Evolutionary conservation across 768 basidiomycete genomes (phyloP), one percentile per base, ranked within the genome.

Genomic region (Russula emetica): DNA sequence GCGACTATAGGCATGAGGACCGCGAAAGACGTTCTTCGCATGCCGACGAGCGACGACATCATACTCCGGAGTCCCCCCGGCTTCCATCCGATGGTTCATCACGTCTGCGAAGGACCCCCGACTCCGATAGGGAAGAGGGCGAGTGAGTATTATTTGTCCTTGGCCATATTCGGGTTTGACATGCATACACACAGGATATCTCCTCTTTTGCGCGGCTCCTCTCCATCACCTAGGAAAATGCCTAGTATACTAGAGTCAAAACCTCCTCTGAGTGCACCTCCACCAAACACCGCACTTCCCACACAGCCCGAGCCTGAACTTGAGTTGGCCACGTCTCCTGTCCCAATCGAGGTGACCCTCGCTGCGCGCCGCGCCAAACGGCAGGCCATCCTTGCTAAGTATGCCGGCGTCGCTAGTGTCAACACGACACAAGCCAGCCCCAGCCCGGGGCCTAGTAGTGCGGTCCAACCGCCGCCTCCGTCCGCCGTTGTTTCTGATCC

Each of bases 81-180:
- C 47, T 38, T 42, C 38, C 55, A 30, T 36, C 28, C 49, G 26
- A 71, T 5, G 72, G 63, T 54, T 68, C 74, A 14, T 42, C 65
- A 11, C 65, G 55, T 11, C 55, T 38, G 11, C 38, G 38, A 40
- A 61, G 32, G 51, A 49, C 55, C 0, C 65, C 60, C 7, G 82
- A 82, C 58, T 83, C 84, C 14, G 90, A 92, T 68, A 87, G 76
- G 73, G 90, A 94, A 78, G 94, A 95, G 81, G 93, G 90, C 80
- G 94, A 96, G 92, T 95, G 76, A 89, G 94, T 94, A 70, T 79
- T 74, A 26, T 44, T 50, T 11, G 26, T 66, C 57, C 60, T 51
- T 22, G 18, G 58, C 62, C 61, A 67, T 55, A 36, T 58, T 52
- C 56, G 44, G 66, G 1, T 36, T 59, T 70, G 52, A 69, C 50